These are phyloP conservation scores for Alternaria gaisen DNA, from an alignment of 2,329 filamentous ascomycete species.

Conservation along the genomic window DNA sequence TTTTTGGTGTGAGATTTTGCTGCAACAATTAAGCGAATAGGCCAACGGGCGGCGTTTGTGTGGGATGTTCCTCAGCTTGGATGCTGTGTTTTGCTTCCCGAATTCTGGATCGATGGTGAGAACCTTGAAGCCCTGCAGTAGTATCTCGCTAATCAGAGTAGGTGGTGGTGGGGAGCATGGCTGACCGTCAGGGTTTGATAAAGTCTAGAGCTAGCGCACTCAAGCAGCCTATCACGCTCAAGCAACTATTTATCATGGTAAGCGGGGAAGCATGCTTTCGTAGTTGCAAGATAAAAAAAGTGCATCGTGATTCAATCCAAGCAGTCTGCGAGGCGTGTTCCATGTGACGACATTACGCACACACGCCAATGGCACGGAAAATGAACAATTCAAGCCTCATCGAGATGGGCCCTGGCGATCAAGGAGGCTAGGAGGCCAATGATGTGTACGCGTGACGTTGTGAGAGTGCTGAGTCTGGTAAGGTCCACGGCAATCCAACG, in stretches of 20 bases:
- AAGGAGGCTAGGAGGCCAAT: slow-evolving; percentile 24
- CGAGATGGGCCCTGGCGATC: slow-evolving; percentile 38
- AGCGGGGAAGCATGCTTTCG: slow-evolving; percentile 14
- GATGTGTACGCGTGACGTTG: slow-evolving; percentile 46
- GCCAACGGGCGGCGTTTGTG: slow-evolving; percentile 4
- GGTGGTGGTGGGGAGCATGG: slow-evolving; percentile 29
- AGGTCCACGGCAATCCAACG: slow-evolving; percentile 37
- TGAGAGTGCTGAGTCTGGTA: slow-evolving; percentile 29
- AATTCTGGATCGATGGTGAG: slow-evolving; percentile 22
- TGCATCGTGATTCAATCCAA: slow-evolving; percentile 11
- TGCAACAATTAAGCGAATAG: slow-evolving; percentile 10
- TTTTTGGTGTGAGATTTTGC: slow-evolving; percentile 12
- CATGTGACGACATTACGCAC: slow-evolving; percentile 14
- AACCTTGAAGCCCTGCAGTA: slow-evolving; percentile 43
- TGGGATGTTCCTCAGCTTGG: not conserved
- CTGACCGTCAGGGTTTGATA: slow-evolving; percentile 23
- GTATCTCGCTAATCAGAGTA: slow-evolving; percentile 33
- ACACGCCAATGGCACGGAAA: slow-evolving; percentile 13
- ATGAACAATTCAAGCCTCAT: slow-evolving; percentile 20
- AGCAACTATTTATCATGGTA: slow-evolving; percentile 14
- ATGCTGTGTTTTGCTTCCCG: slow-evolving; percentile 8
- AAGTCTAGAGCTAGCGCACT: slow-evolving; percentile 18
- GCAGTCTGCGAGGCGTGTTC: not conserved
- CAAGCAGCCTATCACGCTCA: slow-evolving; percentile 27
- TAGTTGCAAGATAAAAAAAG: slow-evolving; percentile 4